phyloP scores from a whole-genome alignment of 108 stramenopile species.

The Ochromonas danica region DNA sequence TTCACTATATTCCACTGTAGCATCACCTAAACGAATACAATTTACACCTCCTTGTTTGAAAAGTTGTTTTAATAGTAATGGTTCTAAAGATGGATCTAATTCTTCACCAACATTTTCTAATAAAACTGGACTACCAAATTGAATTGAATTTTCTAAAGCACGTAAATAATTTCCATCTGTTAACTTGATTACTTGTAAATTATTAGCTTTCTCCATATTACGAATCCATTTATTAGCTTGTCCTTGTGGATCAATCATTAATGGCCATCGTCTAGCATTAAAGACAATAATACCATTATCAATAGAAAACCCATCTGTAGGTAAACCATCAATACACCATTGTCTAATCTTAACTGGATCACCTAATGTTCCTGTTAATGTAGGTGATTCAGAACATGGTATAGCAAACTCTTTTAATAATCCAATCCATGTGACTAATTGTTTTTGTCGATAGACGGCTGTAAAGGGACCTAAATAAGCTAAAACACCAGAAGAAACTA shows the following conservation, averaged over 20 bases:
- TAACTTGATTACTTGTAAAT: constrained; percentile 58
- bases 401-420: constrained; percentile 46
- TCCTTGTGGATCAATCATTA: constrained; percentile 66
- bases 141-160: constrained; percentile 60
- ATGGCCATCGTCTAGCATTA: constrained; percentile 64
- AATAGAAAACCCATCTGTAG: constrained; percentile 58
- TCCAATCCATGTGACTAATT: constrained; percentile 51
- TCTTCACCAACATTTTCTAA: constrained; percentile 66
- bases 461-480: constrained; percentile 70
- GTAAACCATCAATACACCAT: constrained; percentile 64
- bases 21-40: constrained; percentile 60
- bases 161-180: constrained; percentile 62
- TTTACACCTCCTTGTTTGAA: constrained; percentile 62
- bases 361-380: constrained; percentile 50
- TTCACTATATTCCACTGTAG: constrained; percentile 59
- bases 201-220: constrained; percentile 56
- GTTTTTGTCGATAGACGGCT: constrained; percentile 51
- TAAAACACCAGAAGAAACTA: constrained; percentile 61
- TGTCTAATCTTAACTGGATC: constrained; percentile 58
- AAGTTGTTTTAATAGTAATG: constrained; percentile 57
- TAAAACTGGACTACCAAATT: constrained; percentile 62
- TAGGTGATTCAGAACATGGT: constrained; percentile 38
- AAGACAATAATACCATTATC: constrained; percentile 65
- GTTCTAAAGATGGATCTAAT: constrained; percentile 62
- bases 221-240: constrained; percentile 63